phyloP scores from a whole-genome alignment of 1,284 basidiomycete genomes.

The Tilletia walkeri region DNA sequence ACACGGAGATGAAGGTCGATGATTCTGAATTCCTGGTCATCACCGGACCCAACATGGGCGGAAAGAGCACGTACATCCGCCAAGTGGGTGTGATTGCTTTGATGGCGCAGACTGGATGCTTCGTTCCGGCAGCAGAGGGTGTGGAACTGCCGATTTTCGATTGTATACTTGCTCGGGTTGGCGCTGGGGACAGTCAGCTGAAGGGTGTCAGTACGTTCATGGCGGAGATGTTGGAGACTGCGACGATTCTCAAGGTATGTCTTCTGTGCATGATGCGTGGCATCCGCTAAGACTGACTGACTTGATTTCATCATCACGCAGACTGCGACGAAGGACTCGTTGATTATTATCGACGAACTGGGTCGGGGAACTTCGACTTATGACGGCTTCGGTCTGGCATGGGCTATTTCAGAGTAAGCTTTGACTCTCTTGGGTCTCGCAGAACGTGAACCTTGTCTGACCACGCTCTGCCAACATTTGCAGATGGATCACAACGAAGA shows the following conservation, averaged over 20 bases:
- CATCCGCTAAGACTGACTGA: neutral
- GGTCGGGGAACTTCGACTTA: conserved; percentile 98
- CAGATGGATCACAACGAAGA: conserved; percentile 86
- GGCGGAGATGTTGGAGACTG: conserved; percentile 98
- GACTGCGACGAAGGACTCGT: conserved; percentile 81
- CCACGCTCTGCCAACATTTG: neutral
- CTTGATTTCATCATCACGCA: neutral
- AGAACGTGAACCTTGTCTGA: neutral
- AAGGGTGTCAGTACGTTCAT: conserved; percentile 99
- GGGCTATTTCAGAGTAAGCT: conserved; percentile 83
- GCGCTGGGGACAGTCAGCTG: conserved; percentile 93
- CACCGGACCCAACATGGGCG: conserved; percentile 60
- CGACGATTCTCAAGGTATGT: conserved; percentile 80
- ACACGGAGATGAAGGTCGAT: conserved; percentile 77
- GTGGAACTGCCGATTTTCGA: conserved; percentile 91
- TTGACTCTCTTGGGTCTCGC: neutral
- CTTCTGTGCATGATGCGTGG: conserved; percentile 59
- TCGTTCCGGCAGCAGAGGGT: conserved; percentile 69
- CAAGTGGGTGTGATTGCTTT: conserved; percentile 88
- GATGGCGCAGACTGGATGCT: conserved; percentile 93
- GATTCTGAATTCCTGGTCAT: conserved; percentile 84
- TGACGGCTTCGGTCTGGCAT: conserved; percentile 96
- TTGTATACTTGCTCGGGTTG: conserved; percentile 91
- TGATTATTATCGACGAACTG: conserved; percentile 98
- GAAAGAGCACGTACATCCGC: conserved; percentile 48